Evolutionary conservation across 2,329 filamentous ascomycete genomes (phyloP), one percentile per base, ranked within the genome.

Genomic region (Fusarium paranaense): DNA sequence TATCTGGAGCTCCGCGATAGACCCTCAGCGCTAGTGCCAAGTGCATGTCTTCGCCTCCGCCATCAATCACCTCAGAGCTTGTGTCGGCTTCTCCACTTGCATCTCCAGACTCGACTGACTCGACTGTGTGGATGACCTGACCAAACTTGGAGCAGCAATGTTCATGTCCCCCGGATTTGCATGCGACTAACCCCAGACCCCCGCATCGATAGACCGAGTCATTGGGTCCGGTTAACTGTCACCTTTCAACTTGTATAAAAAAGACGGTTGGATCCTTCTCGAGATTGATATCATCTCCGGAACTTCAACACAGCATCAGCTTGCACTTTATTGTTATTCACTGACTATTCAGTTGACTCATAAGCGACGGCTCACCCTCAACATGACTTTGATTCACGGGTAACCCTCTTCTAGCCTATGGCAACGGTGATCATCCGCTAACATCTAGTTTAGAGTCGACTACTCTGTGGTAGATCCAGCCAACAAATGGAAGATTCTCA

Each of bases 401-500:
- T 47, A 25, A 47, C 13, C 20, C 7, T 25, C 16, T 22, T 5
- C 42, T 16, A 8, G 42, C 42, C 13, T 25, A 6, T 47, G 7
- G 7, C 20, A 47, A 47, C 42, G 9, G 4, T 47, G 42, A 25
- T 16, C 20, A 25, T 6, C 42, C 4, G 10, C 42, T 47, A 4
- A 47, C 14, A 9, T 25, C 42, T 5, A 9, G 22, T 35, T 8
- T 37, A 35, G 54, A 33, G 40, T 79, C 33, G 74, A 79, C 64
- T 79, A 75, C 62, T 70, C 69, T 11, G 69, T 78, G 22, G 67
- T 81, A 37, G 62, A 81, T 61, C 73, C 74, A 5, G 50, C 62
- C 57, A 70, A 79, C 10, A 80, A 78, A 76, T 81, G 80, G 80
- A 69, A 65, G 33, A 81, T 81, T 42, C 76, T 81, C 20, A 71